These are phyloP conservation scores for Lachancea meyersii DNA, from an alignment of 805 yeast genomes.

Conservation along the genomic window DNA sequence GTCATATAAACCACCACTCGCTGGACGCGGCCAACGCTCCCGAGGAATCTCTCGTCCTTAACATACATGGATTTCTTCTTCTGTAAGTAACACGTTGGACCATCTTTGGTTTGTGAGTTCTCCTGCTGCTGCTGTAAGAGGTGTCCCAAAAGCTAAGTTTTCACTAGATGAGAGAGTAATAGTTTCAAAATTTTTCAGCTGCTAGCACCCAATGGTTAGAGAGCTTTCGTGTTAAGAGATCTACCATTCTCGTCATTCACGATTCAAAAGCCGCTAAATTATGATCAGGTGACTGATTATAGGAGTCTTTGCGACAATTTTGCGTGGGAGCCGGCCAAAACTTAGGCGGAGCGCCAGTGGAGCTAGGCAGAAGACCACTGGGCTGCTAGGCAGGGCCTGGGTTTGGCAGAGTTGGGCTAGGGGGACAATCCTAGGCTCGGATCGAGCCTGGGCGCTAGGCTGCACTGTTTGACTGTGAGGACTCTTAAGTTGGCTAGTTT, in stretches of 20 bases:
- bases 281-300: not conserved
- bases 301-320: not conserved
- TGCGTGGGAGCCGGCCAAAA: not conserved
- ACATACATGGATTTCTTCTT: constrained; percentile 99
- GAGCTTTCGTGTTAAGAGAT: not conserved
- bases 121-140: constrained; percentile 7
- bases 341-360: not conserved
- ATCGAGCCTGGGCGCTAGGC: no score
- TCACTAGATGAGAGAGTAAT: not conserved
- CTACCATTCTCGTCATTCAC: not conserved
- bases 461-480: no score
- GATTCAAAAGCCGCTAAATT: not conserved
- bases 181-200: constrained; percentile 1
- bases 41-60: constrained; percentile 1
- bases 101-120: constrained; percentile 50
- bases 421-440: no score
- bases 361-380: not conserved
- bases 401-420: no score
- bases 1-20: not conserved
- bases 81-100: constrained; percentile 99
- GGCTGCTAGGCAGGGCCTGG: not conserved
- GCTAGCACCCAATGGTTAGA: not conserved
- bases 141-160: not conserved
- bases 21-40: not conserved
- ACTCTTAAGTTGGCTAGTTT: no score